These are phyloP conservation scores for Ascochyta koolunga DNA, from an alignment of 2,329 filamentous ascomycete genomes.

Conservation along the genomic window DNA sequence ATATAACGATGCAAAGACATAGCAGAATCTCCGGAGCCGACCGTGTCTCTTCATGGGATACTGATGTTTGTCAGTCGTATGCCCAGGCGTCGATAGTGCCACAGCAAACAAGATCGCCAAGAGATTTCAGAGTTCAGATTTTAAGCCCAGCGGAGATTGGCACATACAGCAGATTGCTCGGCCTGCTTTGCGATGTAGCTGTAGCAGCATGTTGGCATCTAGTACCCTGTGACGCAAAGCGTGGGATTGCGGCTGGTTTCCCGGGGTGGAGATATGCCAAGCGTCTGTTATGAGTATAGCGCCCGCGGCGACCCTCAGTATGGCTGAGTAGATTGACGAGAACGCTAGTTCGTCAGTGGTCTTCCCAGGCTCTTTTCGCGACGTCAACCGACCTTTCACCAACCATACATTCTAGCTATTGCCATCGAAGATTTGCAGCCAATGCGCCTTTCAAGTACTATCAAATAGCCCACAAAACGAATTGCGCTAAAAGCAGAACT, in stretches of 20 bases:
- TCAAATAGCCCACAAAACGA: background rate
- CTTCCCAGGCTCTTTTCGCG: background rate
- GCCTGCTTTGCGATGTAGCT: background rate
- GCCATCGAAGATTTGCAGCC: too few relatives aligned
- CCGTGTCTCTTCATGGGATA: background rate
- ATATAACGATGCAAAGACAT: background rate
- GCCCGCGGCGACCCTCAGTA: background rate
- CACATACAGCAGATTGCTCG: too few relatives aligned
- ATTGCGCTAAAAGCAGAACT: too few relatives aligned
- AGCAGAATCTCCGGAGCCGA: background rate
- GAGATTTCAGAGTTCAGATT: background rate
- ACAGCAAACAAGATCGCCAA: conserved; percentile 2
- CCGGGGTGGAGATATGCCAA: conserved; percentile 4
- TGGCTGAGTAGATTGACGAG: background rate
- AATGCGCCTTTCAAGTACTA: background rate
- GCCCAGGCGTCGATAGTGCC: background rate
- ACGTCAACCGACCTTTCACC: too few relatives aligned
- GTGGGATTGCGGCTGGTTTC: background rate
- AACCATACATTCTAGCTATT: too few relatives aligned
- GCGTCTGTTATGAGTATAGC: background rate
- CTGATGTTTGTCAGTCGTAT: background rate
- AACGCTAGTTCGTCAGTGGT: background rate
- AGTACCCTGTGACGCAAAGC: background rate
- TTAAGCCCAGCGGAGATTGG: background rate
- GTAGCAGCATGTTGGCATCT: background rate